Conservation (phyloP, 495 filamentous ascomycete species). For the Thozetella sp. region DNA sequence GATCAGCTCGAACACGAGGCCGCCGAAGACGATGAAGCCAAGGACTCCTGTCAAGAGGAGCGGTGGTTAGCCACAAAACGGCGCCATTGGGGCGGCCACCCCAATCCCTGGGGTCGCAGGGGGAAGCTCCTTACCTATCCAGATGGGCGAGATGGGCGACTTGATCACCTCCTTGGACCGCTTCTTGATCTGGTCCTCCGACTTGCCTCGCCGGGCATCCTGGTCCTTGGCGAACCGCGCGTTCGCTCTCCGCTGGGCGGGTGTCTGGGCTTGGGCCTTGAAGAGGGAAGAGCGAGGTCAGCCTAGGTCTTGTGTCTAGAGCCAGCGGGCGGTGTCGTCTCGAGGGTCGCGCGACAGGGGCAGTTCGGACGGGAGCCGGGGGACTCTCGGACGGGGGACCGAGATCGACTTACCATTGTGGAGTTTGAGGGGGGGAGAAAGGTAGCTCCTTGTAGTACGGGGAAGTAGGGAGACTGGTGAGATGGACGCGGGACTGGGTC, state of each 20-base stretch:
- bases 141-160: constrained; percentile 76
- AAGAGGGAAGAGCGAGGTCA: constrained; percentile 2
- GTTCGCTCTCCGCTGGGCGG: constrained; percentile 88
- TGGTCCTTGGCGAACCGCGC: constrained; percentile 80
- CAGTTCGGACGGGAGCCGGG: neutral
- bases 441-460: no score
- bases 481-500: neutral
- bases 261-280: constrained; percentile 80
- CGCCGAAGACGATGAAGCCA: constrained; percentile 82
- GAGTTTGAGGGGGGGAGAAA: neutral
- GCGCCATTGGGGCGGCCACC: neutral
- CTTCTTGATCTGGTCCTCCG: constrained; percentile 68
- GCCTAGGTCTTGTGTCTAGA: neutral
- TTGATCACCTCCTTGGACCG: constrained; percentile 63
- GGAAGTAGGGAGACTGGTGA: neutral
- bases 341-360: no score
- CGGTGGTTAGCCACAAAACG: neutral
- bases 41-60: constrained; percentile 63
- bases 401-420: constrained; percentile 5
- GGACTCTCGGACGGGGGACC: neutral
- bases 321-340: neutral
- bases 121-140: constrained; percentile 70
- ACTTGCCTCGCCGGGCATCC: constrained; percentile 81
- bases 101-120: neutral
- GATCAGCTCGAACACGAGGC: constrained; percentile 80